Evolutionary conservation across 768 basidiomycete genomes (phyloP).

Genomic region (Boletus reticulatus): DNA sequence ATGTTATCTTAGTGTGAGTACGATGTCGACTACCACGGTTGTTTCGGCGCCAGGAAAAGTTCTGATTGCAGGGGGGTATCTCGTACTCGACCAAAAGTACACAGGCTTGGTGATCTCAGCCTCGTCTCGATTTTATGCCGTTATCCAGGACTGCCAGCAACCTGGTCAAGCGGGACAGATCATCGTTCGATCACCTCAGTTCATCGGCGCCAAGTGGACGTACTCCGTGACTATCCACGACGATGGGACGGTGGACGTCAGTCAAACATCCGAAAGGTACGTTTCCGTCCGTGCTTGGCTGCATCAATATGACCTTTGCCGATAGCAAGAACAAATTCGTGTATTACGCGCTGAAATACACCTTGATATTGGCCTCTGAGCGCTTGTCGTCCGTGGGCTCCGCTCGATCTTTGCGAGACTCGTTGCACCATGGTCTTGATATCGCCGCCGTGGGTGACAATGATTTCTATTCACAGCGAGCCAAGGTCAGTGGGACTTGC

Average conservation of each 20-base stretch:
- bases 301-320: constrained; percentile 9
- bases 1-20: not conserved
- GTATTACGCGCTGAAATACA: constrained; percentile 80
- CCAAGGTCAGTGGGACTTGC: constrained; percentile 50
- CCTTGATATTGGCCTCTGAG: constrained; percentile 67
- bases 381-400: constrained; percentile 30
- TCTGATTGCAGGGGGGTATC: constrained; percentile 92
- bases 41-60: constrained; percentile 96
- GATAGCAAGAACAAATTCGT: constrained; percentile 86
- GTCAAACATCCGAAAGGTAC: constrained; percentile 22
- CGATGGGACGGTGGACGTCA: constrained; percentile 24
- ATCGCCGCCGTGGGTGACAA: constrained; percentile 90
- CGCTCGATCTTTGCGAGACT: constrained; percentile 40
- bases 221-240: constrained; percentile 52
- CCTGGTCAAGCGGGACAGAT: constrained; percentile 43
- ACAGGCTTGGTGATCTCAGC: constrained; percentile 89
- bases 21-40: constrained; percentile 55
- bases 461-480: constrained; percentile 95
- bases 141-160: constrained; percentile 43
- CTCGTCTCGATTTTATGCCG: constrained; percentile 91
- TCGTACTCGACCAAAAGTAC: constrained; percentile 87
- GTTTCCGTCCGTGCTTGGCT: not conserved
- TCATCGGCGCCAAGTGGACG: constrained; percentile 74
- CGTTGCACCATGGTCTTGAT: constrained; percentile 57
- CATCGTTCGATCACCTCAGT: constrained; percentile 87